Percentiles rank a stretch among this genome's conserved stretches.
phyloP scores from a whole-genome alignment of 768 basidiomycete species.

The Dacryopinax primogenitus region DNA sequence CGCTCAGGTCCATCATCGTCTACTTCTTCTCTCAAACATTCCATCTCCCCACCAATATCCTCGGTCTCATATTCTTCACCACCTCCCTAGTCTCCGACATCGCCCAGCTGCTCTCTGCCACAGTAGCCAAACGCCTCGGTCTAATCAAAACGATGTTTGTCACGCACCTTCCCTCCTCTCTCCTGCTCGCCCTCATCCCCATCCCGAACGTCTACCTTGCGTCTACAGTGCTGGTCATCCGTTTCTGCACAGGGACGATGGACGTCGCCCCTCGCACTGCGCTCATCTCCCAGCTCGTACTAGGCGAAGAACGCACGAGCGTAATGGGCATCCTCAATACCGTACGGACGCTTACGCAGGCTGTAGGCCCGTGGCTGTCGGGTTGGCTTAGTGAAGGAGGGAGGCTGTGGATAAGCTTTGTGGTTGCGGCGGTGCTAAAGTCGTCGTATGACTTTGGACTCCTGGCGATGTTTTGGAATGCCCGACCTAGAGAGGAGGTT shows the following conservation, averaged over 20 bases:
- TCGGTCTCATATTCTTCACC: constrained; percentile 20
- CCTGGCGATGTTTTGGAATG: constrained; percentile 19
- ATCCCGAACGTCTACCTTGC: constrained; percentile 16
- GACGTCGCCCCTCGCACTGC: constrained; percentile 22
- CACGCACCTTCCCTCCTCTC: constrained; percentile 21
- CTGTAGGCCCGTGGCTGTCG: constrained; percentile 19
- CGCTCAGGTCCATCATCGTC: constrained; percentile 16
- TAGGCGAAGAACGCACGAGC: constrained; percentile 19
- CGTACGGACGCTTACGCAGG: constrained; percentile 18
- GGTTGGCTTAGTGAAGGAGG: constrained; percentile 17
- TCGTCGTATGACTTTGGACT: constrained; percentile 20
- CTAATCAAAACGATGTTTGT: constrained; percentile 9
- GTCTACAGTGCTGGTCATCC: constrained; percentile 19
- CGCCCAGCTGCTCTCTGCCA: constrained; percentile 20
- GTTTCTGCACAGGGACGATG: constrained; percentile 21
- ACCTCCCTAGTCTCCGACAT: constrained; percentile 20
- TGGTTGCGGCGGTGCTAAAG: constrained; percentile 17
- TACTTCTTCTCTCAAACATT: constrained; percentile 20
- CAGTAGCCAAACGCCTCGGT: constrained; percentile 20
- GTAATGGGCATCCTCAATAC: constrained; percentile 21
- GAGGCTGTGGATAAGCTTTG: constrained; percentile 21
- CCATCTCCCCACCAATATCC: constrained; percentile 13
- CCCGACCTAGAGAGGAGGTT: background rate
- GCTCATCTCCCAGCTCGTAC: constrained; percentile 21
- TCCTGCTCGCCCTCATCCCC: constrained; percentile 20